Base-by-base conservation (phyloP, 139 green algal genomes). In the Chlorella sp. region DNA sequence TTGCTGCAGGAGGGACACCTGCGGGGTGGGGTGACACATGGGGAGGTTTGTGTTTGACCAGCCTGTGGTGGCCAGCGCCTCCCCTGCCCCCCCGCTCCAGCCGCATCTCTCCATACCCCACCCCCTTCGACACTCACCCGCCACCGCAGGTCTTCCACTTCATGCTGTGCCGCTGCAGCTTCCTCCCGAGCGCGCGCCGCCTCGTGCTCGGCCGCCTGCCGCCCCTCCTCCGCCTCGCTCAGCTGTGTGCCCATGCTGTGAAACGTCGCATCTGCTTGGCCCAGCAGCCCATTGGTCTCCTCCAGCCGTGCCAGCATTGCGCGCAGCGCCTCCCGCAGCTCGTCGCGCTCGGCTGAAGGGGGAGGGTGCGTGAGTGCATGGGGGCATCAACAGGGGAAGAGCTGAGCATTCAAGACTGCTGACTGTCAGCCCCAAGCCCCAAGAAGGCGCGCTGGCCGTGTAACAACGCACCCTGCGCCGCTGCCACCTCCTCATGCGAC, bases 1-100 rank as follows among this genome's bases (percentile, higher is more conserved):
- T 45, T 68, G 72, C 45, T 71, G 46, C 46, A 78, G 46, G 60
- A 78, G 60, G 31, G n/a, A n/a, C n/a, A n/a, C n/a, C n/a, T n/a
- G n/a, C n/a, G n/a, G n/a, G n/a, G n/a, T n/a, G n/a, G n/a, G n/a
- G n/a, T n/a, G n/a, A n/a, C n/a, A n/a, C n/a, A n/a, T n/a, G n/a
- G n/a, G n/a, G n/a, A n/a, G n/a, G n/a, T n/a, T n/a, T n/a, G n/a
- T n/a, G n/a, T n/a, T n/a, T n/a, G n/a, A n/a, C n/a, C n/a, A n/a
- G n/a, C n/a, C n/a, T n/a, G n/a, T n/a, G n/a, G n/a, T n/a, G n/a
- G n/a, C n/a, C n/a, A n/a, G n/a, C n/a, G n/a, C n/a, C n/a, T n/a
- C n/a, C n/a, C n/a, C n/a, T n/a, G n/a, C n/a, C n/a, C n/a, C n/a
- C n/a, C n/a, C n/a, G n/a, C n/a, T n/a, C n/a, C n/a, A n/a, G n/a